Percentiles rank a stretch among this genome's conserved stretches.
Conservation (phyloP, 2,329 filamentous ascomycete genomes). For the Fusarium equiseti region DNA sequence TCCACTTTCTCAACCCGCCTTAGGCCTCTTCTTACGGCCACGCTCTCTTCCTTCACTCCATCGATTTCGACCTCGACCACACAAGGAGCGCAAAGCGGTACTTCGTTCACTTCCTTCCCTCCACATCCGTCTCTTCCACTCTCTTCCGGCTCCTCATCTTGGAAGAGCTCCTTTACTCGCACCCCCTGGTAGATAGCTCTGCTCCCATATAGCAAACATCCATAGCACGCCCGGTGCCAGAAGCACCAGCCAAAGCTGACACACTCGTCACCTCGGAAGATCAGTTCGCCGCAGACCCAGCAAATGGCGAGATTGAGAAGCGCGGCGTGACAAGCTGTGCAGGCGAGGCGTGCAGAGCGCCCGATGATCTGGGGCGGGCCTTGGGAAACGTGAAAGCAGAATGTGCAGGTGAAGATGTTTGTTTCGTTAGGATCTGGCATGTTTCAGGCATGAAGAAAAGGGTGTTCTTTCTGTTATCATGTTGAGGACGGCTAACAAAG, state of each 20-base stretch:
- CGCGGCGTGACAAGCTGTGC: constrained; percentile 59
- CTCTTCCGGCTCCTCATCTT: constrained; percentile 12
- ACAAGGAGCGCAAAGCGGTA: constrained; percentile 65
- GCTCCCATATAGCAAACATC: constrained; percentile 65
- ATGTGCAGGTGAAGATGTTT: constrained; percentile 65
- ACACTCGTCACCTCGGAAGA: constrained; percentile 65
- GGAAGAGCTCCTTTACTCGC: constrained; percentile 53
- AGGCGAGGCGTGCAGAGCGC: constrained; percentile 62
- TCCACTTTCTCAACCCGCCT: constrained; percentile 59
- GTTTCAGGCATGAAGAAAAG: neutral
- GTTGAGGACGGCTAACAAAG: constrained; percentile 2
- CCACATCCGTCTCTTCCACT: neutral
- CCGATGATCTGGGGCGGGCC: constrained; percentile 58
- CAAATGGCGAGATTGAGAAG: constrained; percentile 67
- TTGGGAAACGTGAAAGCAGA: constrained; percentile 62
- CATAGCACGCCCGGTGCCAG: constrained; percentile 69
- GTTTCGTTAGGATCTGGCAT: constrained; percentile 26
- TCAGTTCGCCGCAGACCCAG: constrained; percentile 68
- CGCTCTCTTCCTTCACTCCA: constrained; percentile 44
- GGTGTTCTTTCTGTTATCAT: neutral
- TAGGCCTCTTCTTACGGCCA: constrained; percentile 59
- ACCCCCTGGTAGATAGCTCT: constrained; percentile 54
- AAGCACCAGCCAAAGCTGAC: constrained; percentile 72
- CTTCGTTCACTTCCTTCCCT: constrained; percentile 58
- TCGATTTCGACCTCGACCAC: constrained; percentile 56